A percentile compares a stretch with the other conserved stretches of the same genome.
Evolutionary conservation across 352 stramenopile species (phyloP).

Genomic region (Phytophthora sojae): DNA sequence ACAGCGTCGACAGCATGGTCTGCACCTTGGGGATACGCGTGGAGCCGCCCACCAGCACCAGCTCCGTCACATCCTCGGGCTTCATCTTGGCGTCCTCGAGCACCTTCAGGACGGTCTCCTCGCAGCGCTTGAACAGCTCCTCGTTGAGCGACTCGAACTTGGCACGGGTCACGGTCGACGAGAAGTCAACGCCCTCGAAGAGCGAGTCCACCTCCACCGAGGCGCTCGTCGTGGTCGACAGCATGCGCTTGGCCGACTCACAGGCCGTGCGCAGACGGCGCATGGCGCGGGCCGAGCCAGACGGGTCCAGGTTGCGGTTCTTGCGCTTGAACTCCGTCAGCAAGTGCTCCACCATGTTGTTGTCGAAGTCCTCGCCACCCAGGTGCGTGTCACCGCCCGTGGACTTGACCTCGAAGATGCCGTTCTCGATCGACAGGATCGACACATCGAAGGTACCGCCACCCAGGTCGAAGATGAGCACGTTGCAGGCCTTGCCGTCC

Average conservation of each 20-base stretch:
- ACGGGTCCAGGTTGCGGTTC: constrained; percentile 91
- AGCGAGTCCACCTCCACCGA: constrained; percentile 96
- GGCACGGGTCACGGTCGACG: constrained; percentile 92
- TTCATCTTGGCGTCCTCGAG: constrained; percentile 76
- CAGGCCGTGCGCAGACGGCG: constrained; percentile 96
- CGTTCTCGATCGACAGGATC: constrained; percentile 96
- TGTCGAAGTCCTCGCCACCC: constrained; percentile 96
- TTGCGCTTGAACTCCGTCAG: constrained; percentile 96
- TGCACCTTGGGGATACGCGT: constrained; percentile 75
- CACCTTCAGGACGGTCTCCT: constrained; percentile 83
- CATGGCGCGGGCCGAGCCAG: constrained; percentile 91
- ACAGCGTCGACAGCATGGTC: constrained; percentile 62
- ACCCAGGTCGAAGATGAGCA: constrained; percentile 98
- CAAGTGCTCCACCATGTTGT: constrained; percentile 96
- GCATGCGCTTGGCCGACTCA: constrained; percentile 97
- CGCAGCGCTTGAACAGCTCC: constrained; percentile 84
- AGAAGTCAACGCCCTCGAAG: constrained; percentile 96
- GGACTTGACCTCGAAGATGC: constrained; percentile 98
- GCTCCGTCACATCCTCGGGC: constrained; percentile 63
- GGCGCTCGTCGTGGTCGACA: constrained; percentile 93
- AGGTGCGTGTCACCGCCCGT: constrained; percentile 96
- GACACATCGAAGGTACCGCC: constrained; percentile 97
- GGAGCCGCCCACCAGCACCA: constrained; percentile 66
- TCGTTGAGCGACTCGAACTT: constrained; percentile 93
- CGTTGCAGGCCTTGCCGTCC: constrained; percentile 89